Percentiles rank a stretch among this genome's conserved stretches.
Conservation (phyloP, 1,284 basidiomycete species). For the Tilletia walkeri region DNA sequence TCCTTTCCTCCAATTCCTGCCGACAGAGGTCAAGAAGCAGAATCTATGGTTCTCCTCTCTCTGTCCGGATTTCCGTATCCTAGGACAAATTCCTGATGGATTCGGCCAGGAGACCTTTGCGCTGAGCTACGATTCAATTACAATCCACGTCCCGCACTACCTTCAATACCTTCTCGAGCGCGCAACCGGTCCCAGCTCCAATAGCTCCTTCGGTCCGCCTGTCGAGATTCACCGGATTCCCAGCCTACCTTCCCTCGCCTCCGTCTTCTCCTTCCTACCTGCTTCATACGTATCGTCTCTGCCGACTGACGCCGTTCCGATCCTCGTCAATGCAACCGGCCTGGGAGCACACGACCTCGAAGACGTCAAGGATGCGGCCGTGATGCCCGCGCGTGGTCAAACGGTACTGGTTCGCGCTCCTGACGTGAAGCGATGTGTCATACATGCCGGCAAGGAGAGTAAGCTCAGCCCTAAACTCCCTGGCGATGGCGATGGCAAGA, state of each 20-base stretch:
- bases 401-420: constrained; percentile 76
- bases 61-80: background rate
- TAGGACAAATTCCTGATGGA: constrained; percentile 43
- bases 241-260: background rate
- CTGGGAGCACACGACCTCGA: constrained; percentile 47
- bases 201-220: constrained; percentile 29
- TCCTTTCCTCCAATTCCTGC: constrained; percentile 14
- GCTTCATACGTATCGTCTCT: background rate
- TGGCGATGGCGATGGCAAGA: background rate
- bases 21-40: constrained; percentile 17
- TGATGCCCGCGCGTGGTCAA: constrained; percentile 81
- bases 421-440: constrained; percentile 47
- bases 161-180: constrained; percentile 49
- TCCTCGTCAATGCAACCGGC: constrained; percentile 60
- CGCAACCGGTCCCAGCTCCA: constrained; percentile 39
- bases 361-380: constrained; percentile 67
- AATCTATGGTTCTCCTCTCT: constrained; percentile 1
- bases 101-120: constrained; percentile 36
- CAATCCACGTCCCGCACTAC: constrained; percentile 57
- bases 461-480: constrained; percentile 10
- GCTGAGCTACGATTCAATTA: constrained; percentile 55
- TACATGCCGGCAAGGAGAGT: constrained; percentile 24
- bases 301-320: background rate
- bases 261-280: background rate
- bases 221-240: constrained; percentile 30